Percentiles rank a stretch among this genome's conserved stretches.
Conservation (phyloP, 257 asterid genomes). For the Solanum bukasovii region DNA sequence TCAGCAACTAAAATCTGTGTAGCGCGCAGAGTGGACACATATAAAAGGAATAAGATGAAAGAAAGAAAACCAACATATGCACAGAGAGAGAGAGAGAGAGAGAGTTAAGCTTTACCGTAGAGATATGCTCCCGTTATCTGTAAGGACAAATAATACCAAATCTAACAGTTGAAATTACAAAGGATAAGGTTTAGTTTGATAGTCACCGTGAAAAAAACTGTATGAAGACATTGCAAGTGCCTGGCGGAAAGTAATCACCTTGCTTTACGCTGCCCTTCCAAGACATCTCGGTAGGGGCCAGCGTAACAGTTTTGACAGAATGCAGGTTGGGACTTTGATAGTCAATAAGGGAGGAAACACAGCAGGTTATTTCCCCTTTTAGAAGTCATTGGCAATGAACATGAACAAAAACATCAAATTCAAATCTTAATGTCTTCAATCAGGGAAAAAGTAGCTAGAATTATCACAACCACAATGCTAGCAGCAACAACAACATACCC, state of each 20-base stretch:
- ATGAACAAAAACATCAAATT: too few species aligned
- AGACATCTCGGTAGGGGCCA: background rate
- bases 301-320: background rate
- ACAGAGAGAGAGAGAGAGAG: background rate
- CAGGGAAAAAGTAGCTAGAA: too few species aligned
- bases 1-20: background rate
- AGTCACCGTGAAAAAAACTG: conserved; percentile 72
- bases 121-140: background rate
- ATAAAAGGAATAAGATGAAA: background rate
- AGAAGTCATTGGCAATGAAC: too few species aligned
- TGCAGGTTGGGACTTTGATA: too few species aligned
- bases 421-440: too few species aligned
- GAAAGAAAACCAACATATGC: background rate
- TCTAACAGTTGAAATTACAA: background rate
- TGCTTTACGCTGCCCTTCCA: background rate
- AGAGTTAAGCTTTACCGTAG: background rate
- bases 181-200: background rate
- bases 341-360: too few species aligned
- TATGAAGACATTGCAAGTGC: conserved; percentile 38
- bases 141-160: background rate
- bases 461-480: too few species aligned
- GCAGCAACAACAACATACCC: too few species aligned
- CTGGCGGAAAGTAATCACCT: background rate
- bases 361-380: too few species aligned
- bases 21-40: background rate